Evolutionary conservation across 805 yeast species (phyloP), one percentile per base, ranked within the genome.

Genomic region (Yueomyces sp.): DNA sequence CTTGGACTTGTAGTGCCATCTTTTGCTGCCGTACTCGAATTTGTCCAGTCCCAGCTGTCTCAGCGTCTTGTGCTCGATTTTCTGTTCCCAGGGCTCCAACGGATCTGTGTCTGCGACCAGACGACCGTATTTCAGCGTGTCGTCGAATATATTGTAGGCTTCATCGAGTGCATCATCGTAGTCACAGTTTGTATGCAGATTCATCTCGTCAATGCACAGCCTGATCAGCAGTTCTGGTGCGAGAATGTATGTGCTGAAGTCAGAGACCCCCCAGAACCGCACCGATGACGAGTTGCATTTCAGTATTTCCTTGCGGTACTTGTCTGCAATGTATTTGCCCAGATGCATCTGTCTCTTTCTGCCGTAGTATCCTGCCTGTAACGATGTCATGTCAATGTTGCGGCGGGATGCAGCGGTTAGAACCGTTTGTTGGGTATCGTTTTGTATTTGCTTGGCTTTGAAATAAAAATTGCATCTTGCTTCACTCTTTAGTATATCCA

Each of bases 351-450:
- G 83, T 44, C 88, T 64, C 47, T 66, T 67, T 33, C 73, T 56
- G 0, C 88, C 90, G 47, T 71, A 70, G 52, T 69, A 81, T 0
- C 90, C 88, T 29, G 76, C 77, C 3, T 64, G 53, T 52, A 72
- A 77, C 33, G 19, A 19, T 19, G 19, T 19, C 19, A 19, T 19
- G 19, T 19, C 19, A 2, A 19, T 19, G 19, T 19, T 19, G 19
- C 19, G 19, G 19, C 19, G 19, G 2, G 19, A 19, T 19, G 19
- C 19, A 19, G 19, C 19, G 19, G 19, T 19, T 19, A 19, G 19
- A 2, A 19, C 19, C 19, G 19, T 19, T 19, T 19, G 19, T 19
- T 19, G 19, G 19, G 19, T 19, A 19, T 19, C 19, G 19, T 19
- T 19, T 19, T 19, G 19, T 19, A 19, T 19, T 19, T 19, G 19